Conservation (phyloP, 441 rosid species). For the Breynia disticha region DNA sequence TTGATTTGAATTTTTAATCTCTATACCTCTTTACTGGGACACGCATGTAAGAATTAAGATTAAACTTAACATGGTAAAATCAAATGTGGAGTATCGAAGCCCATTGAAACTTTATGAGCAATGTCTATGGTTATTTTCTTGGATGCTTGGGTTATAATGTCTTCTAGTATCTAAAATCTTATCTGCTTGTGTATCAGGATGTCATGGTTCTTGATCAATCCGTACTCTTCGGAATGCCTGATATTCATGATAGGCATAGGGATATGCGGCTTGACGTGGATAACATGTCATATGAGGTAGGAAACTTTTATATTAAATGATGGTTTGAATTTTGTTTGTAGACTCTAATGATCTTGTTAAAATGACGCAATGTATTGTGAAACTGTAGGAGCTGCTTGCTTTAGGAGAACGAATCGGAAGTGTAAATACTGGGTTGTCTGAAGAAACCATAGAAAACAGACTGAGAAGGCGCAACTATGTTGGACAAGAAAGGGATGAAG, state of each 20-base stretch:
- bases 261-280: slow-evolving; percentile 98
- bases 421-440: slow-evolving; percentile 77
- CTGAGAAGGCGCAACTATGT: slow-evolving; percentile 40
- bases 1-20: too few relatives aligned
- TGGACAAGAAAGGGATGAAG: slow-evolving; percentile 7
- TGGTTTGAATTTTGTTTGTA: neutral
- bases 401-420: slow-evolving; percentile 88
- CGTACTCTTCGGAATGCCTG: slow-evolving; percentile 47
- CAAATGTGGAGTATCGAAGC: too few relatives aligned
- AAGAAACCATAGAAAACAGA: slow-evolving; percentile 38
- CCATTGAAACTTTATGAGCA: too few relatives aligned
- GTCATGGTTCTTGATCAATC: slow-evolving; percentile 78
- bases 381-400: slow-evolving; percentile 64
- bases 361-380: neutral
- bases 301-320: too few relatives aligned
- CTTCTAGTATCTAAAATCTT: slow-evolving; percentile 5
- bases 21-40: too few relatives aligned
- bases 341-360: too few relatives aligned
- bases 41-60: too few relatives aligned
- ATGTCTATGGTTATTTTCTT: too few relatives aligned
- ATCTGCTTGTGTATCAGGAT: slow-evolving; percentile 39
- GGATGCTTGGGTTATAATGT: too few relatives aligned
- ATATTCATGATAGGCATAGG: slow-evolving; percentile 67
- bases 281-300: slow-evolving; percentile 94
- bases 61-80: too few relatives aligned